Conservation (phyloP, 495 filamentous ascomycete genomes). For the Collariella sp. region DNA sequence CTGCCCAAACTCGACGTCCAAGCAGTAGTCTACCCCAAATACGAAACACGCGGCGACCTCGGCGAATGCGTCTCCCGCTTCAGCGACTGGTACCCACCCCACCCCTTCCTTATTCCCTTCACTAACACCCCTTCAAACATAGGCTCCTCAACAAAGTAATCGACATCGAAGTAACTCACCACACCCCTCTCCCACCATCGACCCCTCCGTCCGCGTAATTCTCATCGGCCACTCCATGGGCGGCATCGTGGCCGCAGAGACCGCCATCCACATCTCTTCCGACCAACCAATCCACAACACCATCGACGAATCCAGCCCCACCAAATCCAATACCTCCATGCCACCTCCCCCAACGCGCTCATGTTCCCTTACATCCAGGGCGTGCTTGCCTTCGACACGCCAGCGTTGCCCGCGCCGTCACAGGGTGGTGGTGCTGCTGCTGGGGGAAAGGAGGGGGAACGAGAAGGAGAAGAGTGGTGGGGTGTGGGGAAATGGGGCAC, state of each 20-base stretch:
- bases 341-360: conserved; percentile 32
- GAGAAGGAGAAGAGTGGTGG: conserved; percentile 25
- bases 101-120: not conserved
- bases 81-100: conserved; percentile 62
- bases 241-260: conserved; percentile 90
- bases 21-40: conserved; percentile 75
- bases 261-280: conserved; percentile 57
- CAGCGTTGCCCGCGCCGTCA: no score
- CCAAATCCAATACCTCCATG: conserved; percentile 21
- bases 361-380: conserved; percentile 73
- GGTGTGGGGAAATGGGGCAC: conserved; percentile 63
- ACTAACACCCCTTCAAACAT: not conserved
- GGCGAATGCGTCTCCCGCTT: conserved; percentile 70
- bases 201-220: conserved; percentile 77
- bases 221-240: conserved; percentile 94
- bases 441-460: conserved; percentile 16
- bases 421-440: no score
- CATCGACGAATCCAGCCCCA: conserved; percentile 22
- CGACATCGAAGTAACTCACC: conserved; percentile 78
- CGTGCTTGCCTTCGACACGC: conserved; percentile 90
- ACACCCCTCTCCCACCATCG: conserved; percentile 79
- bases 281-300: conserved; percentile 54
- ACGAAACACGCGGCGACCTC: conserved; percentile 84
- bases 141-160: conserved; percentile 90
- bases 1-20: conserved; percentile 66